These are phyloP conservation scores for Pinus taeda DNA, from an alignment of 75 land plant species.

Conservation along the genomic window DNA sequence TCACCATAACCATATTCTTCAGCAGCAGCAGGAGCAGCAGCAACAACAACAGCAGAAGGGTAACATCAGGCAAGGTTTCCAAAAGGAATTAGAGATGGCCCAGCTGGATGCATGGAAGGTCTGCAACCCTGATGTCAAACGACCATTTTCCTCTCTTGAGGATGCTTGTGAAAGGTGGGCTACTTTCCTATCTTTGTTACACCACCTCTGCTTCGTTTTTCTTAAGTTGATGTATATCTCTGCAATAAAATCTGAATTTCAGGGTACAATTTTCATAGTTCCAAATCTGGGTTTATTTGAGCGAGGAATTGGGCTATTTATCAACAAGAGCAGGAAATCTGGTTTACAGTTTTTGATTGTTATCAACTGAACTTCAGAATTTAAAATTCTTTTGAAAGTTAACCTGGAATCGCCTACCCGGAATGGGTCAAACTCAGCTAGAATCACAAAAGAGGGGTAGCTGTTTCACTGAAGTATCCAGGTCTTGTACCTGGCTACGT, in stretches of 20 bases:
- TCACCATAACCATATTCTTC: constrained; percentile 13
- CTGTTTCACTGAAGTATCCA: too few relatives aligned
- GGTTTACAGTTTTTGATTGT: neutral
- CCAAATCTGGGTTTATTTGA: neutral
- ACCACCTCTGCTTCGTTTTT: neutral
- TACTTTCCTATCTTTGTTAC: neutral
- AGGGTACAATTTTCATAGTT: neutral
- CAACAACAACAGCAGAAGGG: constrained; percentile 1
- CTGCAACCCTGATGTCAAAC: constrained; percentile 85
- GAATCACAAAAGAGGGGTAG: neutral
- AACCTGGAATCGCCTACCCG: neutral
- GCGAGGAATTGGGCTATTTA: neutral
- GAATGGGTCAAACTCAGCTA: neutral
- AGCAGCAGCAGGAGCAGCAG: neutral
- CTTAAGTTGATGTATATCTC: too few relatives aligned
- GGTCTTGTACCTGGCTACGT: too few relatives aligned
- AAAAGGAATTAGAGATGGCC: constrained; percentile 80
- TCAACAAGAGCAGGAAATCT: neutral
- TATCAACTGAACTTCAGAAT: neutral
- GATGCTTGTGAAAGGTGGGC: constrained; percentile 93
- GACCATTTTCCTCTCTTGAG: constrained; percentile 84
- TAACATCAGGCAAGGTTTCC: constrained; percentile 22
- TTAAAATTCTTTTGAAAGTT: neutral
- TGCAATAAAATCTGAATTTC: too few relatives aligned
- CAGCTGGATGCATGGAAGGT: constrained; percentile 85